Evolutionary conservation across 768 basidiomycete species (phyloP), one percentile per base, ranked within the genome.

Genomic region (Leccinum uliginosum): DNA sequence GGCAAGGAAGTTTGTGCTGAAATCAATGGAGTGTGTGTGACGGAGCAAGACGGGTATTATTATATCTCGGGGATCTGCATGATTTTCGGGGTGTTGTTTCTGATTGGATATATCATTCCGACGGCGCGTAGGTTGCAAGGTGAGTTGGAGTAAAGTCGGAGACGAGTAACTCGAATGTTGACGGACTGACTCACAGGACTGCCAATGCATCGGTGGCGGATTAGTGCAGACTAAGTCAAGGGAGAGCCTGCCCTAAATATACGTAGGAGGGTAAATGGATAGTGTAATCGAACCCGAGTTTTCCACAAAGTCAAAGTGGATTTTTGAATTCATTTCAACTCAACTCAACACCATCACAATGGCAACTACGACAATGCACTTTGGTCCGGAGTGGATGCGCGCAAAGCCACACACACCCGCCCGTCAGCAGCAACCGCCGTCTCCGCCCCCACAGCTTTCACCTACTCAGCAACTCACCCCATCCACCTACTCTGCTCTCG

Each of bases 361-460:
- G 80, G 70, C 80, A 47, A 69, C 88, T 60, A 78, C 80, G 26
- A 86, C 89, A 11, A 88, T 93, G 84, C 91, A 92, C 71, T 93
- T 93, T 78, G 91, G 89, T 67, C 91, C 91, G 48, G 91, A 93
- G 75, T 93, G 91, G 91, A 92, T 93, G 91, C 84, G 91, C 66
- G 81, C 85, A 62, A 91, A 91, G 75, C 83, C 81, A 59, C 82
- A 83, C 56, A 72, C 79, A 47, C 71, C 80, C 46, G 67, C 79
- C 59, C 83, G 79, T 67, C 73, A 77, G 44, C 84, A 78, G 60
- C 77, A 26, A 26, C 80, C 82, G 50, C 79, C 87, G 15, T 80
- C 88, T 2, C 82, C 87, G 24, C 86, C 86, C 27, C 81, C 81
- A 38, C 69, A 72, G 67, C 26, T 71, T 70, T 62, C 69, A 67